Percentiles rank a stretch among this genome's conserved stretches.
These are phyloP conservation scores for Castanea crenata DNA, from an alignment of 306 rosid genomes.

Conservation along the genomic window DNA sequence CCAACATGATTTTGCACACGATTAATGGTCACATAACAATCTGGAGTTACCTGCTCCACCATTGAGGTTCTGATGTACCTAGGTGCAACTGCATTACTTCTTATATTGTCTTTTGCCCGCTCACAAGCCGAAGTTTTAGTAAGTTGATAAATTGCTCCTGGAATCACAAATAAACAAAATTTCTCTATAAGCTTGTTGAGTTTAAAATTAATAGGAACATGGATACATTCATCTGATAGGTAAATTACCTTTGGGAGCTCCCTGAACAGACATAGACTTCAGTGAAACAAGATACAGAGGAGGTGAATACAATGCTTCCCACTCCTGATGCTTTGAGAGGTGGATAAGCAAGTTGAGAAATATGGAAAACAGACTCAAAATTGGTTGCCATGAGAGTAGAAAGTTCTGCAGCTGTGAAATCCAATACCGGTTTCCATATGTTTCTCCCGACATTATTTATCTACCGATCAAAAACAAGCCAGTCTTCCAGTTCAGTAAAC, in stretches of 20 bases:
- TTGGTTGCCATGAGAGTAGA: constrained; percentile 65
- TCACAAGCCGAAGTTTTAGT: constrained; percentile 73
- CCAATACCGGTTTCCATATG: constrained; percentile 60
- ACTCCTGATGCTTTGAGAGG: constrained; percentile 56
- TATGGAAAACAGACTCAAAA: constrained; percentile 68
- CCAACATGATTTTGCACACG: not conserved
- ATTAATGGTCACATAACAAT: constrained; percentile 3
- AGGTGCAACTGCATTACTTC: constrained; percentile 73
- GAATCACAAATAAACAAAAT: constrained; percentile 17
- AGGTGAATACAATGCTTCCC: constrained; percentile 65
- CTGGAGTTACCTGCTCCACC: constrained; percentile 60
- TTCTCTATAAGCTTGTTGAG: constrained; percentile 3
- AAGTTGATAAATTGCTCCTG: constrained; percentile 76
- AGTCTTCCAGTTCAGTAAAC: not conserved
- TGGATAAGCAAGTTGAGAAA: constrained; percentile 70
- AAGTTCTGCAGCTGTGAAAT: constrained; percentile 57
- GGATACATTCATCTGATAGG: not conserved
- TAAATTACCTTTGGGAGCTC: constrained; percentile 70
- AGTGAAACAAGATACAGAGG: constrained; percentile 76
- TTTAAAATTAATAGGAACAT: not conserved
- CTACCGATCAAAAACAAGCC: constrained; percentile 25
- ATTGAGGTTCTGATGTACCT: constrained; percentile 76
- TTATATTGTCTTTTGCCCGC: constrained; percentile 74
- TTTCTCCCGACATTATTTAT: constrained; percentile 68
- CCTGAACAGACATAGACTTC: constrained; percentile 73